Evolutionary conservation across 495 filamentous ascomycete species (phyloP), one percentile per base, ranked within the genome.

Genomic region (Ascodesmis nigricans): DNA sequence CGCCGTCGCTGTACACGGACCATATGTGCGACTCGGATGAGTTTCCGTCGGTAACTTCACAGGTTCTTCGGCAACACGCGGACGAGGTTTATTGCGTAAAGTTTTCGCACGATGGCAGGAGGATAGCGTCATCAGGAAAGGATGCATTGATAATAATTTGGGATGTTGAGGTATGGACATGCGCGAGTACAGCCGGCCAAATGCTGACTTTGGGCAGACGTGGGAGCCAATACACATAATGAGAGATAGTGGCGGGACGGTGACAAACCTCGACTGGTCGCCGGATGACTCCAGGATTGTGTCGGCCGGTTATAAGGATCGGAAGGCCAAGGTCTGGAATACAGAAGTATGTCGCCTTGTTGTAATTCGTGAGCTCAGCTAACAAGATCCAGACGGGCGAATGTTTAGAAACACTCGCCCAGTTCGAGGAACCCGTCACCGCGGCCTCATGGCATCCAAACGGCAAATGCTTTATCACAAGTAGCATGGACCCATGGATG

Each of bases 31-130:
- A 87, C 31, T 64, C 68, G 40, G 65, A 63, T 29, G 65, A 78
- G 27, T 95, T 93, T 46, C 87, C 87, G 0, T 55, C 73, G 3
- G 63, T 68, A 20, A 62, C 70, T 1, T 58, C 66, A 13, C 47
- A 68, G 8, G 71, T 81, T 41, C 58, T 95, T n/a, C 61, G 61
- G 19, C 58, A 79, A 35, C 81, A 87, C 48, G 58, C 58, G 0
- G 78, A 81, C 40, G 82, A 99, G 55, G 75, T 95, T 8, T 99
- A 81, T 79, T 73, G 74, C 43, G 64, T 91, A 15, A 61, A 69
- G 38, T 99, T 91, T 50, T 95, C 87, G 4, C 71, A 91, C 41
- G 78, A 93, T 46, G 87, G 87, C 19, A 70, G 64, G 31, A 74
- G 69, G 32, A 55, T 99, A 36, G 87, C 82, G 5, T 80, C 78